Percentiles rank a stretch among this genome's conserved stretches.
Evolutionary conservation across 495 filamentous ascomycete species (phyloP).

Genomic region (Penicillium flavigenum): DNA sequence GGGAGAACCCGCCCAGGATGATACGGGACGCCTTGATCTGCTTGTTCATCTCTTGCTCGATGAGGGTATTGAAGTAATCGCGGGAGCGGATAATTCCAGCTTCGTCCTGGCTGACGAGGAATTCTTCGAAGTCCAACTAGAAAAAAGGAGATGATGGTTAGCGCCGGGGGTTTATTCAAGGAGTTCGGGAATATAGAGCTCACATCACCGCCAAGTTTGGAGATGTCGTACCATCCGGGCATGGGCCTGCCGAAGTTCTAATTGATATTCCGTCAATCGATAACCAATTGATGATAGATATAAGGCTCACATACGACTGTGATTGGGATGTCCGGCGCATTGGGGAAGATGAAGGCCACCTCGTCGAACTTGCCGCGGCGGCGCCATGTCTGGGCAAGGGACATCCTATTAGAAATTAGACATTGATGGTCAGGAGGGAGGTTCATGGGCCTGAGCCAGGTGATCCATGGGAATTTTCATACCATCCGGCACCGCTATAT

Average conservation of each 20-base stretch:
- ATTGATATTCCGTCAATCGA: background rate
- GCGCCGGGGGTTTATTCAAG: background rate
- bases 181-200: slow-evolving; percentile 10
- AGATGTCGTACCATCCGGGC: slow-evolving; percentile 93
- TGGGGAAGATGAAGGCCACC: slow-evolving; percentile 89
- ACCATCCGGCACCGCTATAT: slow-evolving; percentile 68
- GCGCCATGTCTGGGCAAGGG: slow-evolving; percentile 86
- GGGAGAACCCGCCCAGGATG: slow-evolving; percentile 71
- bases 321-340: slow-evolving; percentile 88
- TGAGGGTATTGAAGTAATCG: slow-evolving; percentile 74
- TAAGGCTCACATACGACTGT: slow-evolving; percentile 62
- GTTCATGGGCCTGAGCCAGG: background rate
- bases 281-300: background rate
- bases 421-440: slow-evolving; percentile 9
- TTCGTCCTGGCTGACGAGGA: slow-evolving; percentile 66
- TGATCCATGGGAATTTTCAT: slow-evolving; percentile 12
- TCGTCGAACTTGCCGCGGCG: slow-evolving; percentile 80
- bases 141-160: background rate
- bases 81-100: slow-evolving; percentile 70
- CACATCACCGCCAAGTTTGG: slow-evolving; percentile 54
- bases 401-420: slow-evolving; percentile 49
- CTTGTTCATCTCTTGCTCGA: slow-evolving; percentile 77
- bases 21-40: slow-evolving; percentile 83
- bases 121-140: slow-evolving; percentile 50
- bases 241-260: slow-evolving; percentile 80